phyloP scores from a whole-genome alignment of 2,329 filamentous ascomycete species.

The Calonectria fujianensis region DNA sequence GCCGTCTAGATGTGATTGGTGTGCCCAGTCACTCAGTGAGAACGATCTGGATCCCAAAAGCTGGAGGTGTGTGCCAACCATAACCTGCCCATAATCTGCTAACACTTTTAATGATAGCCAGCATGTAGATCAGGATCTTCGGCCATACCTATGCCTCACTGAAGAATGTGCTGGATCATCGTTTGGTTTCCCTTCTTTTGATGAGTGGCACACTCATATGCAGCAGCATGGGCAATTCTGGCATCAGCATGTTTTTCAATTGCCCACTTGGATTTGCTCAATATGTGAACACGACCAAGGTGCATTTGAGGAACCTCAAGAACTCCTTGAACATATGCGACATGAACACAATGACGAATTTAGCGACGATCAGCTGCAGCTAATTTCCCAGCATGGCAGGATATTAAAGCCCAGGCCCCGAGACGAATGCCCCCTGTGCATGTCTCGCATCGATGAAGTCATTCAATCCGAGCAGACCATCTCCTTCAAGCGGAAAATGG shows the following conservation, averaged over 20 bases:
- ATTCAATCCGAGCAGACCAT: not conserved
- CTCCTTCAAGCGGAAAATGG: not conserved
- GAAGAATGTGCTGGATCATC: not conserved
- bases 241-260: not conserved
- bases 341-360: not conserved
- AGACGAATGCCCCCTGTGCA: not conserved
- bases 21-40: not conserved
- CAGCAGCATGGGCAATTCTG: not conserved
- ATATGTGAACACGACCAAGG: not conserved
- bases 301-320: not conserved
- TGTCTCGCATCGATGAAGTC: not conserved
- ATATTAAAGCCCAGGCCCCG: not conserved
- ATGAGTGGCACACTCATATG: conserved; percentile 2
- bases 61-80: not conserved
- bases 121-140: not conserved
- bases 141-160: not conserved
- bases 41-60: not conserved
- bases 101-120: not conserved
- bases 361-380: not conserved
- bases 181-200: not conserved
- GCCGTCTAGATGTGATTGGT: not conserved
- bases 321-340: not conserved
- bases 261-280: not conserved
- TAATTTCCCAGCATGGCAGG: not conserved
- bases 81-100: not conserved